Conservation (phyloP, 192 early-diverging fungal genomes). For the Mortierella claussenii region DNA sequence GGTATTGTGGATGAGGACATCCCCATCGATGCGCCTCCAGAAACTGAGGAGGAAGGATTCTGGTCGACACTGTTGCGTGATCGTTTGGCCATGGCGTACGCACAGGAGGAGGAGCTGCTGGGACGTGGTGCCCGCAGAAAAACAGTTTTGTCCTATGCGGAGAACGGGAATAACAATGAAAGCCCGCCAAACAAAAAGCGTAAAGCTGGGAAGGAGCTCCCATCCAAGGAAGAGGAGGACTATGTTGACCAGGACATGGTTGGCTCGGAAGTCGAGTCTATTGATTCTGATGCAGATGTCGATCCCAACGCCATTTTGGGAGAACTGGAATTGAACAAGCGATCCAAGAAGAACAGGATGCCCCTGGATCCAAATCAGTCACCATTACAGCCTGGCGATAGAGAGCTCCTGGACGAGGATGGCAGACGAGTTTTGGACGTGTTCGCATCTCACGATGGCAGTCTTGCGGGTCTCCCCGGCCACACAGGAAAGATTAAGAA, state of each 20-base stretch:
- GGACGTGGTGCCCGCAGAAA: slow-evolving; percentile 49
- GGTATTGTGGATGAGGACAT: slow-evolving; percentile 56
- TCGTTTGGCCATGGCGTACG: slow-evolving; percentile 37
- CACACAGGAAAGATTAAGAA: slow-evolving; percentile 34
- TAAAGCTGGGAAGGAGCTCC: slow-evolving; percentile 42
- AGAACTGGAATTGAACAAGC: slow-evolving; percentile 29
- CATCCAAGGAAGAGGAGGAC: slow-evolving; percentile 43
- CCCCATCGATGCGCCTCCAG: slow-evolving; percentile 27
- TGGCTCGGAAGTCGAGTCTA: slow-evolving; percentile 32
- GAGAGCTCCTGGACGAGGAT: slow-evolving; percentile 25
- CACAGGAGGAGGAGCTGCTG: slow-evolving; percentile 34
- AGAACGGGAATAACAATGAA: slow-evolving; percentile 47
- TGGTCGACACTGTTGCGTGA: slow-evolving; percentile 48
- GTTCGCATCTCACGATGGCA: slow-evolving; percentile 10
- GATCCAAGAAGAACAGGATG: slow-evolving; percentile 18
- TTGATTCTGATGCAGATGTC: slow-evolving; percentile 20
- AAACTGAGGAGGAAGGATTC: slow-evolving; percentile 48
- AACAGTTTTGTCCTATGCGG: slow-evolving; percentile 48
- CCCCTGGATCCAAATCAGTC: slow-evolving; percentile 23
- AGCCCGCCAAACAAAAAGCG: slow-evolving; percentile 36
- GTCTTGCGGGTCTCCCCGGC: neutral
- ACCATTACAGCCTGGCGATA: slow-evolving; percentile 20
- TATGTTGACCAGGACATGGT: slow-evolving; percentile 42
- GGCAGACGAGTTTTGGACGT: slow-evolving; percentile 7
- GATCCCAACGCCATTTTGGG: slow-evolving; percentile 27